Percentiles rank a stretch among this genome's conserved stretches.
Evolutionary conservation across 106 monocot species (phyloP).

Genomic region (Platanthera guangdongensis): DNA sequence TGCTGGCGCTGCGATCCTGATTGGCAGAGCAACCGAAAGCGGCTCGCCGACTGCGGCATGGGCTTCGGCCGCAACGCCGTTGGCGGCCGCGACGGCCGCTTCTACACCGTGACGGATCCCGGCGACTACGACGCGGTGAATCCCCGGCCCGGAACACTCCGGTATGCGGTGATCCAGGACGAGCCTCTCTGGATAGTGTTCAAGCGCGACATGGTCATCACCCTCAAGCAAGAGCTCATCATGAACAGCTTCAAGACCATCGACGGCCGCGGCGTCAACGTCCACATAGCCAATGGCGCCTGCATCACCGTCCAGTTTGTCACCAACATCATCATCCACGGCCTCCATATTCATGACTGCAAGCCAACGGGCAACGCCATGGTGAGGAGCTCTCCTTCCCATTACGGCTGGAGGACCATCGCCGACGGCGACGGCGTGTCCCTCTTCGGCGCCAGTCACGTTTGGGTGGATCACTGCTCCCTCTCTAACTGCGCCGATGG

Average conservation of each 20-base stretch:
- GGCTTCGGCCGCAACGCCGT: slow-evolving; percentile 45
- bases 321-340: slow-evolving; percentile 35
- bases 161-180: slow-evolving; percentile 34
- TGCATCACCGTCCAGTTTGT: slow-evolving; percentile 36
- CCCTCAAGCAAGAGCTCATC: slow-evolving; percentile 42
- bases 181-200: slow-evolving; percentile 42
- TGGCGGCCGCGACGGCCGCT: slow-evolving; percentile 34
- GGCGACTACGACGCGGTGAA: slow-evolving; percentile 30
- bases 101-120: slow-evolving; percentile 32
- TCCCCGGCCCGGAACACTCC: slow-evolving; percentile 36
- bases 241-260: slow-evolving; percentile 56
- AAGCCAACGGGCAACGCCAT: slow-evolving; percentile 48
- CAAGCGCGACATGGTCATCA: slow-evolving; percentile 44
- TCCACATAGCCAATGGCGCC: slow-evolving; percentile 40
- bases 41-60: slow-evolving; percentile 38
- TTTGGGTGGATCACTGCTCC: slow-evolving; percentile 48
- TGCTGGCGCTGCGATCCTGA: slow-evolving; percentile 44
- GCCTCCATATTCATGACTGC: slow-evolving; percentile 37
- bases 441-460: slow-evolving; percentile 32
- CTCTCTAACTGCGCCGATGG: slow-evolving; percentile 45
- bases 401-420: slow-evolving; percentile 45
- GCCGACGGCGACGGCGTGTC: slow-evolving; percentile 44
- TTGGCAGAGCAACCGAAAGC: slow-evolving; percentile 40
- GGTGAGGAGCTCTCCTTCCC: slow-evolving; percentile 39
- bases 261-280: slow-evolving; percentile 32